Conservation (phyloP, 164 flowering plant species). For the Berberis thunbergii region DNA sequence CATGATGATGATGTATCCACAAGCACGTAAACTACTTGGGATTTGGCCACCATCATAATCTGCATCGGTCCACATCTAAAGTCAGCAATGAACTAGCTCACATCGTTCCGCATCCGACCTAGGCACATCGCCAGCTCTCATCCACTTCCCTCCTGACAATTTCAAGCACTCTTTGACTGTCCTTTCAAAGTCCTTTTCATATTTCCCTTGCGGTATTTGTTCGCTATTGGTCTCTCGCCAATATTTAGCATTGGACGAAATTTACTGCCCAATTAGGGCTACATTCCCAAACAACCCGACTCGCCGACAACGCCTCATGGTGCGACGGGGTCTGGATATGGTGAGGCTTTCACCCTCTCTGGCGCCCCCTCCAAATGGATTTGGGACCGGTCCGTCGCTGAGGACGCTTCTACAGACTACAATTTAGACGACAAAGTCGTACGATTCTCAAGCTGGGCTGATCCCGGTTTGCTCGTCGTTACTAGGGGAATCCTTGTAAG, state of each 20-base stretch:
- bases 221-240: conserved; percentile 6
- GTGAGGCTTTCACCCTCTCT: conserved; percentile 4
- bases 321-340: neutral
- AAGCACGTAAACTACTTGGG: too few relatives aligned
- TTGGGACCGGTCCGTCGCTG: too few relatives aligned
- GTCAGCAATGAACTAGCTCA: too few relatives aligned
- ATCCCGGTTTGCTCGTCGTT: neutral
- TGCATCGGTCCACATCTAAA: too few relatives aligned
- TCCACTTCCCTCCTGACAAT: neutral
- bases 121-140: neutral
- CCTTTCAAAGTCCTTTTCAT: conserved; percentile 5
- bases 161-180: neutral
- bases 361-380: too few relatives aligned
- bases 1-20: too few relatives aligned
- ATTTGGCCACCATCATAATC: too few relatives aligned
- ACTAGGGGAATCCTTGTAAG: conserved; percentile 4
- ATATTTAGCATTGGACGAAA: conserved; percentile 4
- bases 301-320: neutral
- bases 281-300: conserved; percentile 8
- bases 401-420: neutral
- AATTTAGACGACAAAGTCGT: neutral
- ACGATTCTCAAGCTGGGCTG: neutral
- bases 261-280: conserved; percentile 2
- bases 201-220: conserved; percentile 4
- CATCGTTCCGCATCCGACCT: conserved; percentile 3